Evolutionary conservation across 2,329 filamentous ascomycete genomes (phyloP), one percentile per base, ranked within the genome.

Genomic region (Blastomyces silverae): DNA sequence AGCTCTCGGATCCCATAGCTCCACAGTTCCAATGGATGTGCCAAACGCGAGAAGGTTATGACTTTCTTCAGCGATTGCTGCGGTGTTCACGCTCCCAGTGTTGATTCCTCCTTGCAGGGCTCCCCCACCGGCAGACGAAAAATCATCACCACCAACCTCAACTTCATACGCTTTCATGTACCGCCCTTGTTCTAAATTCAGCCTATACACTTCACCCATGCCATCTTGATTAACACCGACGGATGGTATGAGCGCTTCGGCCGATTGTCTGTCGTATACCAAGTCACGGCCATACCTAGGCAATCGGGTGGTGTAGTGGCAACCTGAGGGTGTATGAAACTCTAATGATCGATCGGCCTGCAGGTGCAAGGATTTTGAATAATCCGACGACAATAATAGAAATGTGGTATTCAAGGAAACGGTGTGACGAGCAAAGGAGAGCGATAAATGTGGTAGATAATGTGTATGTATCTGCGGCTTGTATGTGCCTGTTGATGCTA

Each of bases 101-200:
- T 88, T 84, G 58, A 97, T 90, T 60, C 92, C 90, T 65, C 93
- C 93, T 74, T 97, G 93, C 37, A 97, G 77, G 1, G 92, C 88
- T 48, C 87, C 87, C 22, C 87, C 90, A 3, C 88, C 87, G 71
- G 82, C 70, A 25, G 84, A 83, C 15, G 80, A 80, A 66, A 87
- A 82, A 65, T 96, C 91, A 71, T 97, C 92, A 20, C 88, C 86
- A 31, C 92, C 93, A 8, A 97, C 90, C 70, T 96, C 92, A 8
- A 97, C 81, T 73, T 96, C 91, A 71, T 94, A 97, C 37, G 90
- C 91, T 70, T 90, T 91, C 89, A 99, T 94, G 75, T 96, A 99
- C 62, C 93, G 85, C 59, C 94, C 94, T 42, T 91, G 80, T 74
- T 99, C 94, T 28, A 99, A 81, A 72, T 97, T 97, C 70, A 99